Conservation (phyloP, 2,329 filamentous ascomycete genomes). For the Pseudogymnoascus sp. region DNA sequence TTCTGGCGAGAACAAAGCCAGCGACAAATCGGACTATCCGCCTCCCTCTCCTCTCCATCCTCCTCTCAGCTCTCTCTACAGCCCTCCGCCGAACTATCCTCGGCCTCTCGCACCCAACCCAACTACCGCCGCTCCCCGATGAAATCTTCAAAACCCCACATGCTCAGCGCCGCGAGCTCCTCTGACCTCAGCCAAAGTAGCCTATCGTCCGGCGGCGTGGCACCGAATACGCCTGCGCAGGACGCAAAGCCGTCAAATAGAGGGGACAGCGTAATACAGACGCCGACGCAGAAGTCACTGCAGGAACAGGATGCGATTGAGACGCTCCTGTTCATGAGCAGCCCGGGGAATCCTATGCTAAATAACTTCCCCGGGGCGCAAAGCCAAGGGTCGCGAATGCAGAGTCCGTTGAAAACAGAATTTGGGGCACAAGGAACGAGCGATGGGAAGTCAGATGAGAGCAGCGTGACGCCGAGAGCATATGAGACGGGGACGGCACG, state of each 20-base stretch:
- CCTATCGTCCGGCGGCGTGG: neutral
- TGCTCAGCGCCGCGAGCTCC: conserved; percentile 10
- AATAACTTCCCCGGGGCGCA: conserved; percentile 41
- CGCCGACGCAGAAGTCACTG: conserved; percentile 55
- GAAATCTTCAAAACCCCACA: conserved; percentile 24
- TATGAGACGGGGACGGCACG: conserved; percentile 10
- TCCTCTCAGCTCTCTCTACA: conserved; percentile 20
- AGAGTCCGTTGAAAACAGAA: conserved; percentile 26
- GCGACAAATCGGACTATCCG: conserved; percentile 28
- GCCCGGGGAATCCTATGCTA: conserved; percentile 60
- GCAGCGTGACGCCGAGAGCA: conserved; percentile 17
- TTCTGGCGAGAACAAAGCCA: conserved; percentile 36
- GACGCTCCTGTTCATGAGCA: conserved; percentile 73
- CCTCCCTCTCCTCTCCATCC: conserved; percentile 43
- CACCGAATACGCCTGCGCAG: neutral
- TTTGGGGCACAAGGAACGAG: conserved; percentile 20
- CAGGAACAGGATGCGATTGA: conserved; percentile 77
- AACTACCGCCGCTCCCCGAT: conserved; percentile 24
- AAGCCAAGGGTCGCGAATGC: conserved; percentile 20
- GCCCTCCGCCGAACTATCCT: conserved; percentile 32
- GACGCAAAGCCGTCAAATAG: conserved; percentile 9
- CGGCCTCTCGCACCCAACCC: conserved; percentile 13
- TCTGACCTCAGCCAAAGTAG: conserved; percentile 18
- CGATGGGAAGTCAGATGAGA: neutral
- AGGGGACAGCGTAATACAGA: conserved; percentile 39